These are phyloP conservation scores for Alternaria sp. DNA, from an alignment of 2,329 filamentous ascomycete genomes.

Conservation along the genomic window DNA sequence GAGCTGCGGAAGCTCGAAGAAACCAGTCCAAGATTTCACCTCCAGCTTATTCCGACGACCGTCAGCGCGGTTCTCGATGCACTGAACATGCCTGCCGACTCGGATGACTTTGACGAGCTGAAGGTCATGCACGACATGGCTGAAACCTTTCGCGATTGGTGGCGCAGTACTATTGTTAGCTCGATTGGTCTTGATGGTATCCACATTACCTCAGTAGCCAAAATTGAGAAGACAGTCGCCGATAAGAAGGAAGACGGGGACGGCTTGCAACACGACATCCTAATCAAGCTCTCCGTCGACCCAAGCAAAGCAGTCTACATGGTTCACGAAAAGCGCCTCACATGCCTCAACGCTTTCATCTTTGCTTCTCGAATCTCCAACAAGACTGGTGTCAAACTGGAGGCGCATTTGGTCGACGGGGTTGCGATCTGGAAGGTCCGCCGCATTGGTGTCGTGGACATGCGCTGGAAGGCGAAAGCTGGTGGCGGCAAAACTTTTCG, in stretches of 20 bases:
- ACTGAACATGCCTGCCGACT: neutral
- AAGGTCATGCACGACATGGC: slow-evolving; percentile 7
- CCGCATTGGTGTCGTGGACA: slow-evolving; percentile 2
- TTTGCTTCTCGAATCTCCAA: slow-evolving; percentile 2
- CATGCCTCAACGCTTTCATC: slow-evolving; percentile 3
- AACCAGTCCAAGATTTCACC: slow-evolving; percentile 3
- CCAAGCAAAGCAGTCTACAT: neutral
- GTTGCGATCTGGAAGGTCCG: slow-evolving; percentile 6
- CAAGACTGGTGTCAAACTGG: neutral
- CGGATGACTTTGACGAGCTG: slow-evolving; percentile 10
- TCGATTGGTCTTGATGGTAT: slow-evolving; percentile 1
- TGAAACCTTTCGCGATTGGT: neutral
- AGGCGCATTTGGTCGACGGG: slow-evolving; percentile 1
- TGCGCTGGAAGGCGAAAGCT: slow-evolving; percentile 7
- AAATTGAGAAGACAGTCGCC: neutral
- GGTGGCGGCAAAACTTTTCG: slow-evolving; percentile 1
- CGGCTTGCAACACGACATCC: slow-evolving; percentile 1
- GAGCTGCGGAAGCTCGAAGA: slow-evolving; percentile 4
- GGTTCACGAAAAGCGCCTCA: too few species aligned
- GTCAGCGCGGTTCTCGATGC: neutral
- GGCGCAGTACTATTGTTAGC: neutral
- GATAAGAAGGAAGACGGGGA: neutral
- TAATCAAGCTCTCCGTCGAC: slow-evolving; percentile 3
- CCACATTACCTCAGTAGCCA: slow-evolving; percentile 1
- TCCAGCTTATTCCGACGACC: slow-evolving; percentile 9